phyloP scores from a whole-genome alignment of 345 rosid species.

The Rhizophora mangle region DNA sequence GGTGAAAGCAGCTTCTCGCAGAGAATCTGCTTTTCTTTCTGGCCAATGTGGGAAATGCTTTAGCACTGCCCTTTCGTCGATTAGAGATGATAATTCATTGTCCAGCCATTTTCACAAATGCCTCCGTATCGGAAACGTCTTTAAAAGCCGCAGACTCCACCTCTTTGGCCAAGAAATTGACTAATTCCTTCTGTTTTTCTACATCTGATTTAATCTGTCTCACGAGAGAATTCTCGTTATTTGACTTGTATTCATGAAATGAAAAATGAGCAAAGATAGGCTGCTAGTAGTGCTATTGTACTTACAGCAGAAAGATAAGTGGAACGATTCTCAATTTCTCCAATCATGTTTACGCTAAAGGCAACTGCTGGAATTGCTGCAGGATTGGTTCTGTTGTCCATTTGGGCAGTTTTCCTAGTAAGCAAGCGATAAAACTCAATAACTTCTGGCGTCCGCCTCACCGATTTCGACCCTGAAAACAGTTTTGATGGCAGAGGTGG shows the following conservation, averaged over 20 bases:
- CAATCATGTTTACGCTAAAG: constrained; percentile 71
- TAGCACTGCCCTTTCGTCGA: constrained; percentile 94
- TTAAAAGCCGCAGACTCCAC: constrained; percentile 62
- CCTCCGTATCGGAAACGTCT: constrained; percentile 68
- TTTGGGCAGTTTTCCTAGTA: constrained; percentile 57
- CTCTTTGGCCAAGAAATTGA: constrained; percentile 58
- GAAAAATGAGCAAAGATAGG: not conserved
- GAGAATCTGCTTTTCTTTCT: constrained; percentile 76
- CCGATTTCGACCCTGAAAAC: constrained; percentile 45
- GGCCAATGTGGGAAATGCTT: constrained; percentile 96
- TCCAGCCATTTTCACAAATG: constrained; percentile 85
- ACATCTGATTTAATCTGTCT: constrained; percentile 85
- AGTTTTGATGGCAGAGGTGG: constrained; percentile 69
- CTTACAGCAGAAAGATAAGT: constrained; percentile 87
- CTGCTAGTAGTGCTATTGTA: constrained; percentile 7
- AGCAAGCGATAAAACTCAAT: constrained; percentile 78
- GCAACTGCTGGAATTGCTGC: constrained; percentile 37
- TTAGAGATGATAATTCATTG: constrained; percentile 64
- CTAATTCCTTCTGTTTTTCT: constrained; percentile 62
- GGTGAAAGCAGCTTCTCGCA: constrained; percentile 85
- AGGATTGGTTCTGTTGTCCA: constrained; percentile 43
- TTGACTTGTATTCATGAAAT: not conserved
- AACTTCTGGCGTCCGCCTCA: constrained; percentile 80
- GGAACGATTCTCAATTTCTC: constrained; percentile 95
- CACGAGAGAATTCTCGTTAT: not conserved